Conservation (phyloP, 2,329 filamentous ascomycete species). For the Aureobasidium sp. region DNA sequence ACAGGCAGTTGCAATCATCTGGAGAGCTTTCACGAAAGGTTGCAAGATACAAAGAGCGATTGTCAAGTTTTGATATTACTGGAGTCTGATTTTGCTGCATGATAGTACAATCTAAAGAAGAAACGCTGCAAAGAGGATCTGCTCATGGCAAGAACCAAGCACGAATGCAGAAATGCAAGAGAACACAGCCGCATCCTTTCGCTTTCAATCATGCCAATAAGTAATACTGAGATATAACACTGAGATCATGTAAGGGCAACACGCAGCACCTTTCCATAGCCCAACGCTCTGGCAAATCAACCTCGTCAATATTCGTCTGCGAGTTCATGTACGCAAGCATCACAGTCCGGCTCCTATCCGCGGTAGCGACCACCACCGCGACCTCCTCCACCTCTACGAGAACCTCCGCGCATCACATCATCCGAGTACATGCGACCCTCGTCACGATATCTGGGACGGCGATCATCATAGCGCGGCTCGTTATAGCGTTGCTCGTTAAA, state of each 20-base stretch:
- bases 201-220: not conserved
- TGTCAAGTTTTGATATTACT: not conserved
- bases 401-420: slow-evolving; percentile 16
- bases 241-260: not conserved
- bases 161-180: not conserved
- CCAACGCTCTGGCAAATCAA: not conserved
- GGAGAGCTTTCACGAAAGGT: not conserved
- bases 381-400: slow-evolving; percentile 17
- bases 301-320: not conserved
- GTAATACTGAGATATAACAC: not conserved
- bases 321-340: not conserved
- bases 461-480: slow-evolving; percentile 15
- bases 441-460: slow-evolving; percentile 20
- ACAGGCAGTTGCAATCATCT: not conserved
- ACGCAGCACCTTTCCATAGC: not conserved
- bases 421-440: slow-evolving; percentile 26
- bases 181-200: not conserved
- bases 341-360: slow-evolving; percentile 14
- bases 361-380: slow-evolving; percentile 22
- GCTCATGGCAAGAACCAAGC: not conserved
- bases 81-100: not conserved
- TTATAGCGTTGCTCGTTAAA: slow-evolving; percentile 27
- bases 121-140: not conserved
- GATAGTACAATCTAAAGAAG: not conserved
- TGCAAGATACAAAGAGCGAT: not conserved